Conservation (phyloP, 2,329 filamentous ascomycete genomes). For the Scytalidium sp. region DNA sequence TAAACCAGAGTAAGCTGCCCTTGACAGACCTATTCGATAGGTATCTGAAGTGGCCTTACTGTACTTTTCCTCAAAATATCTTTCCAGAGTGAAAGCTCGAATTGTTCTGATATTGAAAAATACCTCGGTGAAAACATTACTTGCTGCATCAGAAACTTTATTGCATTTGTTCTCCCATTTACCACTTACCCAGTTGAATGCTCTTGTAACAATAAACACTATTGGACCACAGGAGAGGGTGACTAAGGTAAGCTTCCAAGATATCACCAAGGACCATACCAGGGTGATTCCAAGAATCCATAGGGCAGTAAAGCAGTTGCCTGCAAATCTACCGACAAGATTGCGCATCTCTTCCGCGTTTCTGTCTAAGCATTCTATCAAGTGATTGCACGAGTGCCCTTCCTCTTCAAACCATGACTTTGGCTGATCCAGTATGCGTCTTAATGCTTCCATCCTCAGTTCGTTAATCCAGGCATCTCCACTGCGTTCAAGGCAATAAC, state of each 20-base stretch:
- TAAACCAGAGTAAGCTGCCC: constrained; percentile 64
- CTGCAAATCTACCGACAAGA: constrained; percentile 74
- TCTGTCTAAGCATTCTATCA: constrained; percentile 73
- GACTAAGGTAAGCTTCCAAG: constrained; percentile 80
- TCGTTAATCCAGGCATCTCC: constrained; percentile 76
- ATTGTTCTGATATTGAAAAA: constrained; percentile 79
- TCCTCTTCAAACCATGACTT: constrained; percentile 74
- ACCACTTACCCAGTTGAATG: constrained; percentile 62
- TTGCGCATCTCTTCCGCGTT: constrained; percentile 87
- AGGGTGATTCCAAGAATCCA: constrained; percentile 68
- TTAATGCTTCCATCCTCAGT: constrained; percentile 66
- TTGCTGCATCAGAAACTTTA: constrained; percentile 55
- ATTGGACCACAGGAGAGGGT: constrained; percentile 66
- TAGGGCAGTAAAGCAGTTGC: constrained; percentile 62
- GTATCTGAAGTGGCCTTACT: constrained; percentile 45
- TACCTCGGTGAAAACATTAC: constrained; percentile 67
- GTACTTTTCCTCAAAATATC: constrained; percentile 67
- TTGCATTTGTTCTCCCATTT: constrained; percentile 72
- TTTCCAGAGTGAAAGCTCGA: constrained; percentile 69
- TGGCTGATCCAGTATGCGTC: constrained; percentile 70
- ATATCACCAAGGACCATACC: constrained; percentile 69
- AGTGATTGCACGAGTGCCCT: constrained; percentile 57
- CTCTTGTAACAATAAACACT: constrained; percentile 62
- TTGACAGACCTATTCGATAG: constrained; percentile 59
- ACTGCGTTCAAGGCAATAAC: constrained; percentile 68